Evolutionary conservation across 768 basidiomycete genomes (phyloP).

Genomic region (Termitomyces sp.): DNA sequence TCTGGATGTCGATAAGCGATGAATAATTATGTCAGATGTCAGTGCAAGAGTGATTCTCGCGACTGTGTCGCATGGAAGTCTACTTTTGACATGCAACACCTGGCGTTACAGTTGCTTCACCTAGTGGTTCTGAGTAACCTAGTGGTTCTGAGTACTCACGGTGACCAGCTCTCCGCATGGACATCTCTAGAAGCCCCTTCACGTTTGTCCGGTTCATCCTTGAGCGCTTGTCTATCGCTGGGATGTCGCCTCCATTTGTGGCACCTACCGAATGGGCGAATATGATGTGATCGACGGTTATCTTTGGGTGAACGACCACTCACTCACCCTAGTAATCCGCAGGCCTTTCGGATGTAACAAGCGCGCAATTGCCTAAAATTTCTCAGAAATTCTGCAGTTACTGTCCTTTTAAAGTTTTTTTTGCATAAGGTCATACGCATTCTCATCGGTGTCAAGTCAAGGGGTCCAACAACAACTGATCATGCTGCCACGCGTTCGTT

Average conservation of each 20-base stretch:
- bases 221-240: background rate
- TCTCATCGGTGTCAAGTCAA: background rate
- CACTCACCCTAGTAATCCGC: background rate
- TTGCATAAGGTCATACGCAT: too few species aligned
- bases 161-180: too few species aligned
- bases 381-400: background rate
- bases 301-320: too few species aligned
- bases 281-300: background rate
- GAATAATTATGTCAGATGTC: too few species aligned
- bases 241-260: too few species aligned
- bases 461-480: background rate
- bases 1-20: background rate
- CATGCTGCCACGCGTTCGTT: background rate
- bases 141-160: too few species aligned
- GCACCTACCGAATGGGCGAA: background rate
- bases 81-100: background rate
- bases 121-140: too few species aligned
- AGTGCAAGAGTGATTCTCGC: background rate
- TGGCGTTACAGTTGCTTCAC: background rate
- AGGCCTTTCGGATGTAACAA: background rate
- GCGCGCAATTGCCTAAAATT: background rate
- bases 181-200: background rate
- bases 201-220: background rate
- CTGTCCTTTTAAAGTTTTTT: background rate
- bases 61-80: background rate